These are phyloP conservation scores for Pythium brachiatum DNA, from an alignment of 352 stramenopile species.

Conservation along the genomic window DNA sequence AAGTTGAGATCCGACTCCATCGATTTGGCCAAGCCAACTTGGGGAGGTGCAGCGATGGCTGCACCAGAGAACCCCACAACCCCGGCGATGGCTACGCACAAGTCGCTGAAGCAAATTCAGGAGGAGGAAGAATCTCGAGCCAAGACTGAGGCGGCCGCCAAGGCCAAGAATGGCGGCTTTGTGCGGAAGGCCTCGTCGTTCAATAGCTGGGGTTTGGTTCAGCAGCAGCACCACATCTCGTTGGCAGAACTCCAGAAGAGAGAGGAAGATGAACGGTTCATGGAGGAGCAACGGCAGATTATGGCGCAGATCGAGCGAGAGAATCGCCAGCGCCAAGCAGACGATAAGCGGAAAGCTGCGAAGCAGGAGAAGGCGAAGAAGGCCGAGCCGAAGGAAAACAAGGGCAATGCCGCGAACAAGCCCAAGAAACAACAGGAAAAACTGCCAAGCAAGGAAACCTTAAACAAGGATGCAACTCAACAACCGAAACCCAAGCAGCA, in stretches of 20 bases:
- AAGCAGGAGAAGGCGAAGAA: conserved; percentile 5
- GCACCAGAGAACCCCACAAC: background rate
- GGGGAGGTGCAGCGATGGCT: conserved; percentile 25
- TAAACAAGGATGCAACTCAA: background rate
- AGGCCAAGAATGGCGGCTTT: conserved; percentile 37
- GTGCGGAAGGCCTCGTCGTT: conserved; percentile 43
- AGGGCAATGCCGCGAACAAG: conserved; percentile 13
- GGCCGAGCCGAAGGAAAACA: background rate
- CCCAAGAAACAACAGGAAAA: background rate
- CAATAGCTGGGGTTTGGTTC: conserved; percentile 68
- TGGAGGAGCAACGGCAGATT: conserved; percentile 68
- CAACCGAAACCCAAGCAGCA: background rate
- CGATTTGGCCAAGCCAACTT: conserved; percentile 10
- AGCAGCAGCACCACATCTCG: conserved; percentile 44
- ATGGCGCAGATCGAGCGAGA: conserved; percentile 53
- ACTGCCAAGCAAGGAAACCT: background rate
- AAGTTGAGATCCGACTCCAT: conserved; percentile 22
- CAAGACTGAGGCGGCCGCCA: conserved; percentile 41
- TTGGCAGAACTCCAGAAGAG: conserved; percentile 61
- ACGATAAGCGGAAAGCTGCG: conserved; percentile 9
- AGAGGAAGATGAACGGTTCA: conserved; percentile 57
- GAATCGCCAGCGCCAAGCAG: conserved; percentile 26
- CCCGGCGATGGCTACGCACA: background rate
- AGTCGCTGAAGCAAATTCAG: conserved; percentile 60
- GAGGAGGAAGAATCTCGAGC: conserved; percentile 49